A percentile compares a stretch with the other conserved stretches of the same genome.
Conservation (phyloP, 2,329 filamentous ascomycete species). For the Biscogniauxia mediterranea region DNA sequence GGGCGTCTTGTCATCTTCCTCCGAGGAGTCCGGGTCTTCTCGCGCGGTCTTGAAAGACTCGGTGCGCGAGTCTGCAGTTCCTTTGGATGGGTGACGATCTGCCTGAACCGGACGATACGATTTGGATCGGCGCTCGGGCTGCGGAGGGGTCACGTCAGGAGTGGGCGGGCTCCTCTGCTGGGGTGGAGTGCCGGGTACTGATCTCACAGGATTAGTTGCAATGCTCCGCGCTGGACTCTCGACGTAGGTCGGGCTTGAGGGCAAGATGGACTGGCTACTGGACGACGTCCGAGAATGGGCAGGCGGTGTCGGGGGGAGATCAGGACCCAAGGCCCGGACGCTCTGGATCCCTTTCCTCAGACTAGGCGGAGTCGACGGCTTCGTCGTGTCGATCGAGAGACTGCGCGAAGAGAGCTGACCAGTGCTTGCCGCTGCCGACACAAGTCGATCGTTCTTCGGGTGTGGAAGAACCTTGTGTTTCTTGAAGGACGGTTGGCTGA, state of each 20-base stretch:
- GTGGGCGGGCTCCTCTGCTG: constrained; percentile 69
- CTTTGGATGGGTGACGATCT: constrained; percentile 51
- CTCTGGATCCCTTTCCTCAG: constrained; percentile 42
- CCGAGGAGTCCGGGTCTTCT: constrained; percentile 62
- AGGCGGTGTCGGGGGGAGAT: constrained; percentile 62
- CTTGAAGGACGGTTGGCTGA: constrained; percentile 34
- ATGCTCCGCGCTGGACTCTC: constrained; percentile 39
- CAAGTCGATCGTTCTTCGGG: constrained; percentile 30
- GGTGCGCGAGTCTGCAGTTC: constrained; percentile 58
- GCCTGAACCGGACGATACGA: constrained; percentile 45
- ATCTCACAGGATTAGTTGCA: constrained; percentile 37
- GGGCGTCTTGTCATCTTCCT: constrained; percentile 50
- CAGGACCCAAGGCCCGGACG: constrained; percentile 42
- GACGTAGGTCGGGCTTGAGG: constrained; percentile 41
- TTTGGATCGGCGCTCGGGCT: constrained; percentile 43
- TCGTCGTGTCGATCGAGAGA: constrained; percentile 30
- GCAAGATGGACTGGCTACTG: constrained; percentile 44
- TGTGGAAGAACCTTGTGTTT: constrained; percentile 41
- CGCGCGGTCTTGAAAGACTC: constrained; percentile 72
- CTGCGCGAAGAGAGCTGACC: constrained; percentile 23
- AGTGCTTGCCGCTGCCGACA: constrained; percentile 9
- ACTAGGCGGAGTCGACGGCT: constrained; percentile 38
- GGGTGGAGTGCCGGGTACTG: constrained; percentile 57
- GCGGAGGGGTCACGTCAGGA: constrained; percentile 72
- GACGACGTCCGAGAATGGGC: constrained; percentile 59